These are phyloP conservation scores for Fragilaria crotonensis DNA, from an alignment of 108 stramenopile species.

Conservation along the genomic window DNA sequence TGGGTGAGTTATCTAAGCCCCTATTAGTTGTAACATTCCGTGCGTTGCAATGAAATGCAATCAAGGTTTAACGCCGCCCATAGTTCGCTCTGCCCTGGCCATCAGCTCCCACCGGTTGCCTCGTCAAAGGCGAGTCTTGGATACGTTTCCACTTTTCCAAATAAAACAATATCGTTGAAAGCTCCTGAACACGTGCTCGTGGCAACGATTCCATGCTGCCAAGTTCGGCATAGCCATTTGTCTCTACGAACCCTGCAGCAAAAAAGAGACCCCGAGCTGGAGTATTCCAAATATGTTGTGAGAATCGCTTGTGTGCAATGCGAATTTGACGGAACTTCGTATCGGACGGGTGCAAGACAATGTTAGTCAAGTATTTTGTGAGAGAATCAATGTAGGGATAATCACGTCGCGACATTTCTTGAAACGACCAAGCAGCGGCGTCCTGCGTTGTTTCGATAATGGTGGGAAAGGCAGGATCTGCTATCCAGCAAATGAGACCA, in stretches of 20 bases:
- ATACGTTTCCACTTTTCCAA: conserved; percentile 26
- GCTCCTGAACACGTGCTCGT: conserved; percentile 36
- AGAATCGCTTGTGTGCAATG: conserved; percentile 33
- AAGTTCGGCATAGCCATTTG: conserved; percentile 38
- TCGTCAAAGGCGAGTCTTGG: conserved; percentile 1
- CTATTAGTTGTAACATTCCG: no score
- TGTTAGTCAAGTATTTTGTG: conserved; percentile 50
- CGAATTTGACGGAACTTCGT: conserved; percentile 60
- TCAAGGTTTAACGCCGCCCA: no score
- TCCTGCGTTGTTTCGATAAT: conserved; percentile 8
- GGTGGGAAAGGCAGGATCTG: conserved; percentile 33
- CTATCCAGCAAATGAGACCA: conserved; percentile 13
- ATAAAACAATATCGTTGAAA: conserved; percentile 28
- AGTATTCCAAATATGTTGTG: conserved; percentile 40
- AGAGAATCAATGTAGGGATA: conserved; percentile 18
- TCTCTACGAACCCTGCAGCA: conserved; percentile 62
- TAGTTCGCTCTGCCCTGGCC: conserved; percentile 55
- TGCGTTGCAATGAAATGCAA: no score
- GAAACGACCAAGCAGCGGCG: conserved; percentile 48
- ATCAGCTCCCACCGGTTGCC: conserved; percentile 49
- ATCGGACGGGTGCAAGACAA: conserved; percentile 36
- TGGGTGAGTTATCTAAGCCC: no score
- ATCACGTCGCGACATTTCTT: conserved; percentile 39
- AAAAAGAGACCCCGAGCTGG: conserved; percentile 48
- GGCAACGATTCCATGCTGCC: conserved; percentile 24